Conservation (phyloP, 257 asterid genomes). For the Parsonsia alboflavescens region DNA sequence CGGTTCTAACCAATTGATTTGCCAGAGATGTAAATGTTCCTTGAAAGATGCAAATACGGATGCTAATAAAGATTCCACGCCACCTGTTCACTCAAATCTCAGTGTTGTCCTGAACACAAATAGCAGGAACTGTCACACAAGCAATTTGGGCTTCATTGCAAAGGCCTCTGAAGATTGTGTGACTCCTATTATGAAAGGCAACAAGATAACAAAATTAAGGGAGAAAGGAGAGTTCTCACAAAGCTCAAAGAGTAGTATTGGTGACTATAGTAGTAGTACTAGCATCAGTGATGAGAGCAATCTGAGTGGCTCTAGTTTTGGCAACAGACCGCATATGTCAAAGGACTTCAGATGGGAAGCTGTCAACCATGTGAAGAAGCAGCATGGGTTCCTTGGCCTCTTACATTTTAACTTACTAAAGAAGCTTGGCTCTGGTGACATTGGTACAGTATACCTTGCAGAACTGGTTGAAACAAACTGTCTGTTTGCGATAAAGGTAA, state of each 20-base stretch:
- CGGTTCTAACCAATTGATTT: constrained; percentile 39
- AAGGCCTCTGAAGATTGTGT: constrained; percentile 26
- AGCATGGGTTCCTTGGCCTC: constrained; percentile 61
- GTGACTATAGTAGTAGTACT: constrained; percentile 79
- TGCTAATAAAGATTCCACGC: constrained; percentile 24
- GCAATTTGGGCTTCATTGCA: constrained; percentile 19
- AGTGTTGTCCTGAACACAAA: constrained; percentile 17
- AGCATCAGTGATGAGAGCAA: constrained; percentile 80
- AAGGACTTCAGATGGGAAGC: constrained; percentile 79
- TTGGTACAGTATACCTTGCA: constrained; percentile 85
- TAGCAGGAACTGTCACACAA: constrained; percentile 21
- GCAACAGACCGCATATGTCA: constrained; percentile 87
- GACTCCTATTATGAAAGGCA: constrained; percentile 30
- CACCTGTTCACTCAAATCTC: constrained; percentile 19
- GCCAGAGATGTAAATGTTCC: constrained; percentile 84
- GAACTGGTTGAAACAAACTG: constrained; percentile 61
- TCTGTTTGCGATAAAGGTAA: constrained; percentile 79
- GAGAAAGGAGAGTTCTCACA: constrained; percentile 70
- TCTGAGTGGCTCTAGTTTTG: constrained; percentile 55
- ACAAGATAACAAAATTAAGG: constrained; percentile 28
- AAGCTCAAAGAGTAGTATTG: constrained; percentile 82
- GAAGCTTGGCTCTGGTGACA: constrained; percentile 89
- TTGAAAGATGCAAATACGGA: constrained; percentile 37
- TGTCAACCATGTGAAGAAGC: constrained; percentile 45
- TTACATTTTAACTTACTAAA: constrained; percentile 64